These are phyloP conservation scores for Hemerocallis citrina DNA, from an alignment of 106 monocot genomes.

Conservation along the genomic window DNA sequence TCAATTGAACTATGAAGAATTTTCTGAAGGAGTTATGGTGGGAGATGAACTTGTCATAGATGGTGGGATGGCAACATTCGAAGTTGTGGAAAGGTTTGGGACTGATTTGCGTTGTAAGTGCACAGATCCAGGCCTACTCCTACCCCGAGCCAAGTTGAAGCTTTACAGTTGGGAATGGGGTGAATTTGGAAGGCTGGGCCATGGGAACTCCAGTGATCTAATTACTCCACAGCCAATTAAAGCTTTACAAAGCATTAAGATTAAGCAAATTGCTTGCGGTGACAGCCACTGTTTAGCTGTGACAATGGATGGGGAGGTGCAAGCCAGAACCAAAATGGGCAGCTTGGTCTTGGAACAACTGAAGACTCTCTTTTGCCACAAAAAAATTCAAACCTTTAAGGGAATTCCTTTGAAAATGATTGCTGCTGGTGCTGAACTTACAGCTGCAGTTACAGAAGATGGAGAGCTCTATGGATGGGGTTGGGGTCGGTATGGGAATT, in stretches of 20 bases:
- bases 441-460: conserved; percentile 90
- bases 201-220: conserved; percentile 92
- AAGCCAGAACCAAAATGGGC: conserved; percentile 84
- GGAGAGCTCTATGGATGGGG: conserved; percentile 98
- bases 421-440: conserved; percentile 97
- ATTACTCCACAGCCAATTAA: conserved; percentile 92
- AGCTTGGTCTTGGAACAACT: conserved; percentile 80
- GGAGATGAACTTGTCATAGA: conserved; percentile 49
- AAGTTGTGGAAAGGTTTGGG: conserved; percentile 42
- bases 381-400: conserved; percentile 73
- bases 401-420: conserved; percentile 90
- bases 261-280: conserved; percentile 94
- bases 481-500: conserved; percentile 97
- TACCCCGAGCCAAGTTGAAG: conserved; percentile 35
- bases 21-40: conserved; percentile 40
- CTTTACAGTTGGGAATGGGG: conserved; percentile 61
- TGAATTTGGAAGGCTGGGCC: conserved; percentile 96
- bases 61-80: conserved; percentile 51
- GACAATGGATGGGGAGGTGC: conserved; percentile 74
- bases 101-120: conserved; percentile 38
- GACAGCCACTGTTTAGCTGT: conserved; percentile 98
- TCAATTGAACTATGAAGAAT: conserved; percentile 27
- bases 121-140: conserved; percentile 40
- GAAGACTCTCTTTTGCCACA: conserved; percentile 88
- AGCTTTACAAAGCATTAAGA: conserved; percentile 73